Evolutionary conservation across 1,284 basidiomycete species (phyloP), one percentile per base, ranked within the genome.

Genomic region (Cutaneotrichosporon mucoides): DNA sequence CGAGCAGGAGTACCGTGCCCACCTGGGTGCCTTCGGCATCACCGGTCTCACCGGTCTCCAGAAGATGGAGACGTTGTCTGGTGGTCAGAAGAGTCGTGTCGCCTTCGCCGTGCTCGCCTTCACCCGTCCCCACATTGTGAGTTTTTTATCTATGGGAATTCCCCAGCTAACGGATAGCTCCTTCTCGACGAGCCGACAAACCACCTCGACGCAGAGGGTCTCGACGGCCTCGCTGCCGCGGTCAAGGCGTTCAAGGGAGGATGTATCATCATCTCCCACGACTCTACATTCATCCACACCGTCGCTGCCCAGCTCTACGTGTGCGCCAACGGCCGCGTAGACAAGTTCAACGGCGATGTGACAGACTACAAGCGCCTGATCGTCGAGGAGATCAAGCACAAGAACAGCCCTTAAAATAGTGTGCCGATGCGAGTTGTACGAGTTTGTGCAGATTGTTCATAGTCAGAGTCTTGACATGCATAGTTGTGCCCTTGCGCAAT

Each of bases 21-120:
- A 98, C 80, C 82, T 99, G 12, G 96, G 96, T n/a, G 92, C 93
- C 60, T 99, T 99, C 81, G 95, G 97, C 68, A 96, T 98, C 71
- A 97, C 91, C 62, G 95, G 94, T 57, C 88, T 95, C 84, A 97
- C 93, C 1, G 92, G 93, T 66, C 61, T 79, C 37, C 77, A 79
- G 61, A 76, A 81, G 76, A 83, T 82, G 55, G 81, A 78, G 0
- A 82, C 82, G 9, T 66, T 82, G 10, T 81, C 80, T 16, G 94
- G 93, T 77, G 96, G 96, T 78, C 96, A 99, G 72, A 99, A 99
- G 79, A 90, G 88, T 61, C 88, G 95, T 71, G 94, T 99, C 6
- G 93, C 95, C 0, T 99, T 99, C 76, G 87, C 95, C 1, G 83
- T 89, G n/a, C 79, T 99, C 45, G 92, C 90, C 45, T 80, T 98